Evolutionary conservation across 805 yeast genomes (phyloP), one percentile per base, ranked within the genome.

Genomic region (Ogataea dorogensis): DNA sequence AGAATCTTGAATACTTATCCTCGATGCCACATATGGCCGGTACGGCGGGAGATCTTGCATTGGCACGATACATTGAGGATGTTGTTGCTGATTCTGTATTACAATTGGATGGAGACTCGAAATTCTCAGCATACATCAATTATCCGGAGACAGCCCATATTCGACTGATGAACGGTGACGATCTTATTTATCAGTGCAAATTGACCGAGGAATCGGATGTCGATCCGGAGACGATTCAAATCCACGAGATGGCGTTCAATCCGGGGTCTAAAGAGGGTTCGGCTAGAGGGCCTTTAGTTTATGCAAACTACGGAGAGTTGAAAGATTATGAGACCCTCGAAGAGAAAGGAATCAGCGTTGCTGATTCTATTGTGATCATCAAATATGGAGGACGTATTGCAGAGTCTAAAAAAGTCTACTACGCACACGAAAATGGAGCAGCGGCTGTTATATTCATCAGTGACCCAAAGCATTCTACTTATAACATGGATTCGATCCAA

Each of bases 21-120:
- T 73, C 84, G 6, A 77, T 87, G 78, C 87, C 95, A 3, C 97
- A 88, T 56, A 61, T 82, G 46, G 78, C 96, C 0, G 98, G 98
- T 3, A 81, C 97, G 2, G 74, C 77, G 11, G 98, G 95, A 13
- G 96, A 87, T 57, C 59, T 77, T 41, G 73, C 91, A 0, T 61
- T 88, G 23, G 80, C 87, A 2, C 68, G 72, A 40, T 87, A 81
- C 54, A 66, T 89, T 11, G 68, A 75, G 42, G 73, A 72, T 16
- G 73, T 75, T 31, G 76, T 84, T 60, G 55, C 60, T 15, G 71
- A 76, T 34, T 75, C 79, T 44, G 84, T 85, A 2, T 43, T 88
- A 14, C 61, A 64, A 18, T 41, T 60, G 2, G 70, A 76, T 5
- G 79, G 76, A 27, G 71, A 75, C 30, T 63, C 67, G 23, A 73